Conservation (phyloP, 1,284 basidiomycete genomes). For the Agaricales sp. region DNA sequence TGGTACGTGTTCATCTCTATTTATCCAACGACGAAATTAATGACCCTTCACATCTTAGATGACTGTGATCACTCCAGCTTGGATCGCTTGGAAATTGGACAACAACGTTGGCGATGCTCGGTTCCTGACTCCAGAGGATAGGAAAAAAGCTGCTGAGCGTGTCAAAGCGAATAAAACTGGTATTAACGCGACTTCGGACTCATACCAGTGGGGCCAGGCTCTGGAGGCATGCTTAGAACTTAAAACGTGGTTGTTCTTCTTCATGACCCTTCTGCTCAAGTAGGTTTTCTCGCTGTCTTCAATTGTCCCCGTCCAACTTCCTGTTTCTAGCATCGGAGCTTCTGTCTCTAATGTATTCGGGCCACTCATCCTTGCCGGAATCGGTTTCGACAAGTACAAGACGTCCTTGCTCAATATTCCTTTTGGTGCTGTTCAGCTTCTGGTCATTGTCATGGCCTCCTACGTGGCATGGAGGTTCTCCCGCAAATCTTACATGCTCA, state of each 20-base stretch:
- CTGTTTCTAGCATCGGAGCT: conserved; percentile 9
- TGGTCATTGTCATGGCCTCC: conserved; percentile 9
- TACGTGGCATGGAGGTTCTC: conserved; percentile 9
- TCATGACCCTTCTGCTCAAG: conserved; percentile 12
- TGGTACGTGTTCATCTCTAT: conserved; percentile 3
- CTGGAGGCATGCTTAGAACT: conserved; percentile 9
- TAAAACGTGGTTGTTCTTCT: conserved; percentile 12
- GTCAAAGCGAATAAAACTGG: conserved; percentile 12
- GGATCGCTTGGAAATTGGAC: conserved; percentile 9
- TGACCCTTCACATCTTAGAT: conserved; percentile 4
- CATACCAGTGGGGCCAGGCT: conserved; percentile 11
- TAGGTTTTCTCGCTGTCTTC: not conserved
- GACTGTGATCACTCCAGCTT: conserved; percentile 5
- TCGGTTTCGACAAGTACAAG: conserved; percentile 11
- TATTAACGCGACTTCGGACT: conserved; percentile 6
- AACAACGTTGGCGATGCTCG: conserved; percentile 10
- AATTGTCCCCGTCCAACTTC: not conserved
- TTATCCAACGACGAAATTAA: not conserved
- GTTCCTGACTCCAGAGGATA: conserved; percentile 11
- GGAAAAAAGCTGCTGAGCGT: conserved; percentile 11
- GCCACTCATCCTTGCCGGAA: conserved; percentile 11
- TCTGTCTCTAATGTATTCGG: conserved; percentile 11
- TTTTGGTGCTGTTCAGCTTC: conserved; percentile 11
- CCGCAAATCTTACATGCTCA: conserved; percentile 8
- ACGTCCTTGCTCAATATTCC: conserved; percentile 12